Conservation (phyloP, 805 yeast genomes). For the Spathaspora girioi region DNA sequence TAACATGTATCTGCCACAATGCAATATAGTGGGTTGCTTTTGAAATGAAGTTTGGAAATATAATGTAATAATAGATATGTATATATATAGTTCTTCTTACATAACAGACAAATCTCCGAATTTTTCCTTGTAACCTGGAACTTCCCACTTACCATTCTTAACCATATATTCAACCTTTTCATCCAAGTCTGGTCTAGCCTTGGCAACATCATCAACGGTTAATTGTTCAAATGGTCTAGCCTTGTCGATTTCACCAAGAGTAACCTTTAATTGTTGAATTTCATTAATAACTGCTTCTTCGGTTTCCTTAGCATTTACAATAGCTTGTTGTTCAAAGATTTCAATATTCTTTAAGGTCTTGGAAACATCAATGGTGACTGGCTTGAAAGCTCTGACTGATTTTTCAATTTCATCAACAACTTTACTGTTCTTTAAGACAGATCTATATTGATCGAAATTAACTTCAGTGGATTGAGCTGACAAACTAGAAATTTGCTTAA, state of each 20-base stretch:
- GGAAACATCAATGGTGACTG: slow-evolving; percentile 80
- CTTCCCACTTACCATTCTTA: slow-evolving; percentile 95
- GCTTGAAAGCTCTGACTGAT: slow-evolving; percentile 72
- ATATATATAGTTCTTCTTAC: slow-evolving; percentile 33
- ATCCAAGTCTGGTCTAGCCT: slow-evolving; percentile 97
- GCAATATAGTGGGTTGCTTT: not conserved
- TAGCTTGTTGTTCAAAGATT: slow-evolving; percentile 90
- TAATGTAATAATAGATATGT: not conserved
- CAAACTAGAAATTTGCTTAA: slow-evolving; percentile 70
- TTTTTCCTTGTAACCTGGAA: slow-evolving; percentile 98
- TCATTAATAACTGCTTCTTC: slow-evolving; percentile 86
- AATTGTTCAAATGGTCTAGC: slow-evolving; percentile 98
- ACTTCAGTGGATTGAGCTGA: slow-evolving; percentile 70
- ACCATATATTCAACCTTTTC: slow-evolving; percentile 94
- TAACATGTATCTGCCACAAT: not conserved
- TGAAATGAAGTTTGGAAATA: too few species aligned
- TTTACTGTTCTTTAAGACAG: slow-evolving; percentile 73
- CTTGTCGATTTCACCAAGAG: slow-evolving; percentile 88
- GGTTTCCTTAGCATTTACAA: slow-evolving; percentile 92
- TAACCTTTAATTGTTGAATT: slow-evolving; percentile 78
- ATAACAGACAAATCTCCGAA: slow-evolving; percentile 95
- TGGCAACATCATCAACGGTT: slow-evolving; percentile 89
- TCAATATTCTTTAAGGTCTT: slow-evolving; percentile 90
- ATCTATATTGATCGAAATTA: slow-evolving; percentile 79
- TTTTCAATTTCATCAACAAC: slow-evolving; percentile 78